Evolutionary conservation across 352 stramenopile genomes (phyloP), one percentile per base, ranked within the genome.

Genomic region (Pythium myriotylum): DNA sequence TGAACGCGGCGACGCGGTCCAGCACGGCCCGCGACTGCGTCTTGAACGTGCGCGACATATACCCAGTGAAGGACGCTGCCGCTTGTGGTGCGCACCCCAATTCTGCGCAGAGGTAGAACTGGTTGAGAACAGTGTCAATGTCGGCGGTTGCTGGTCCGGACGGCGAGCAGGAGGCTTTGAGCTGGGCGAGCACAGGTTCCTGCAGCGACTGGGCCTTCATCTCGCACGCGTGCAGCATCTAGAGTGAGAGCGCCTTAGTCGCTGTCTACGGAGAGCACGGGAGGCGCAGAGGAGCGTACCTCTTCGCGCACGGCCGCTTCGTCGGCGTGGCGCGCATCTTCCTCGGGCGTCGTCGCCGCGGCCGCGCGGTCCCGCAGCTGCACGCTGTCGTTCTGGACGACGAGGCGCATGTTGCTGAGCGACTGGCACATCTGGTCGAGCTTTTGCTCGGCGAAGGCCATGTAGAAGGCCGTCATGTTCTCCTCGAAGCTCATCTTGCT

Each of bases 401-500:
- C 41, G 27, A 86, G 54, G 0, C 78, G 78, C 82, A 91, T 88
- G 58, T 80, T 76, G 42, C 62, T 53, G 3, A 91, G 68, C 41
- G 82, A 73, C 53, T 87, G 80, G 41, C 78, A 86, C 45, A 87
- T 76, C 37, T 73, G 69, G 40, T 92, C 84, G 27, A 92, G 59
- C 56, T 86, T 74, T 41, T 89, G 67, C 70, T 94, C 84, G 22
- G 84, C 84, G 45, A 90, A 73, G 54, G 77, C 84, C 78, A 90
- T 80, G 76, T 92, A 90, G 71, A 94, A 94, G 58, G 76, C 66
- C 59, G 73, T 90, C 66, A 94, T 73, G 69, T 83, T 86, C 59
- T 91, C 79, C 63, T 94, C 77, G 61, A 94, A 94, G 73, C 72
- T 78, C 79, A 88, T 91, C 41, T 24, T 37, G 29, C 12, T 24